Evolutionary conservation across 2,329 filamentous ascomycete genomes (phyloP).

Genomic region (Cladophialophora bantiana): DNA sequence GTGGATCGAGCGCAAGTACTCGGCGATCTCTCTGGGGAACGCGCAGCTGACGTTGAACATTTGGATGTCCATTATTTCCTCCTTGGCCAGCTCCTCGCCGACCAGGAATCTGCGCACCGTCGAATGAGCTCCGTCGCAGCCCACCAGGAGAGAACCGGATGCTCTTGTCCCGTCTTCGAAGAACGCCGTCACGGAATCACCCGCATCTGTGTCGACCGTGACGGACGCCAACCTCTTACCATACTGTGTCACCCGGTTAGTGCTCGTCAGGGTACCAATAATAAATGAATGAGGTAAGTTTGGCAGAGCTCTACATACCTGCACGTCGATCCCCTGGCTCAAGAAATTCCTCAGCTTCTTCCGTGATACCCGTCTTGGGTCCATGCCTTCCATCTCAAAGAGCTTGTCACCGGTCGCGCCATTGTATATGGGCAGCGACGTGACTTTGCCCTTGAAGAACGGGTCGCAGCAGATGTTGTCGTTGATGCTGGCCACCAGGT

Average conservation of each 20-base stretch:
- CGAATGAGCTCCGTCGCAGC: constrained; percentile 33
- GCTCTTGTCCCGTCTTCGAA: constrained; percentile 26
- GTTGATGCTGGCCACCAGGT: constrained; percentile 14
- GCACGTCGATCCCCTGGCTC: constrained; percentile 25
- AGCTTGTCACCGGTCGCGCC: constrained; percentile 31
- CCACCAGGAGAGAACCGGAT: constrained; percentile 32
- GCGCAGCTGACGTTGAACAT: constrained; percentile 26
- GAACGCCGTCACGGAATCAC: constrained; percentile 13
- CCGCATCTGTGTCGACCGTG: constrained; percentile 2
- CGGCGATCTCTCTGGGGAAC: constrained; percentile 28
- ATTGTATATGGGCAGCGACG: constrained; percentile 23
- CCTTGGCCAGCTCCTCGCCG: constrained; percentile 13
- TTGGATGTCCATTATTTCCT: constrained; percentile 16
- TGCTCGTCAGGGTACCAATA: not conserved
- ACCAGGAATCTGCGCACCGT: constrained; percentile 26
- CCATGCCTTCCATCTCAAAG: constrained; percentile 19
- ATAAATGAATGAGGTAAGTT: no score
- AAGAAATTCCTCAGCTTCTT: constrained; percentile 22
- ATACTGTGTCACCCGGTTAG: constrained; percentile 3
- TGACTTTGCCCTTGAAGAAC: constrained; percentile 12
- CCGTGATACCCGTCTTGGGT: constrained; percentile 20
- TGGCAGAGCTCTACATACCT: not conserved
- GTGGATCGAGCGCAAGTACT: constrained; percentile 28
- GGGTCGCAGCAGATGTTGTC: constrained; percentile 24
- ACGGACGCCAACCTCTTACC: constrained; percentile 17